Evolutionary conservation across 331 rosid genomes (phyloP), one percentile per base, ranked within the genome.

Genomic region (Acacia concinna): DNA sequence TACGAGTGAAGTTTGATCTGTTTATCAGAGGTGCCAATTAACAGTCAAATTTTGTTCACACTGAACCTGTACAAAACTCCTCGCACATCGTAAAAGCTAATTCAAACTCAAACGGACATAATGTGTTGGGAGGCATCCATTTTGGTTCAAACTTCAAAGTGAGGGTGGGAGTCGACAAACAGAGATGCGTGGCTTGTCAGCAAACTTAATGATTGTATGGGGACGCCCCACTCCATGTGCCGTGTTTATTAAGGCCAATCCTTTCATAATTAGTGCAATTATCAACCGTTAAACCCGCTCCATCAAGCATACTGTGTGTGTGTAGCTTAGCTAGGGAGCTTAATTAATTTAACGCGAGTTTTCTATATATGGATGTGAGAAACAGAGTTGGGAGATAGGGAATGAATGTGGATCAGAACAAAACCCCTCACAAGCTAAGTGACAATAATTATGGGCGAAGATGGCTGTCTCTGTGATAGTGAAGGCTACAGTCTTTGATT

Each of bases 221-320:
- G 49, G 81, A 72, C 84, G 85, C 74, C 73, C 23, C 83, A 46
- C 14, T 60, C 69, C 91, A 87, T 89, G 91, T 81, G 88, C 75
- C 4, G 51, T 54, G 75, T 62, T 74, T 81, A 57, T 10, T 25
- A 12, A 18, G 68, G 49, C 37, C 59, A 6, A 8, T 38, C 9
- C 64, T 46, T 77, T 56, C 27, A 46, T 23, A 49, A 70, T 32
- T 52, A 71, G 46, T 28, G 56, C 13, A 27, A 31, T 70, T 47
- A 52, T 35, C 32, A 40, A 35, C 49, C 5, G 46, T 20, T 10
- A n/a, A 38, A 18, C 1, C 15, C 52, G 15, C 17, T 14, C 5
- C 41, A 38, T 60, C 38, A 31, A 8, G 6, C n/a, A n/a, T n/a
- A n/a, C n/a, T n/a, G n/a, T n/a, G n/a, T n/a, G n/a, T n/a, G n/a